Base-by-base conservation (phyloP, 352 stramenopile genomes). In the Aphanomyces astaci region DNA sequence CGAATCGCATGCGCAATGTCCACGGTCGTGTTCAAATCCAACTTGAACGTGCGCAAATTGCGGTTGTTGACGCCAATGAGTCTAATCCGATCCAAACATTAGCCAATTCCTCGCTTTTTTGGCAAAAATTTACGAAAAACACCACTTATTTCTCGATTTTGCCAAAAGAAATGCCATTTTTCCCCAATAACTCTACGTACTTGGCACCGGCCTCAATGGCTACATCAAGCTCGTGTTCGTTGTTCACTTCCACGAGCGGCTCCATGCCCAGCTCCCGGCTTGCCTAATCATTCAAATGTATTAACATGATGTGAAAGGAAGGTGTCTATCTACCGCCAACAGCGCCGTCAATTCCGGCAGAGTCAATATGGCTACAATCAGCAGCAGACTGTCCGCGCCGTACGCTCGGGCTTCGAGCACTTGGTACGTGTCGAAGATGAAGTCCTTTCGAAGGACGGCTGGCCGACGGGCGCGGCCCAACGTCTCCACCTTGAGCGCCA, bases 31-130 rank as follows among this genome's bases (percentile, higher is more conserved):
- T 89, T 82, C 72, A 99, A 81, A 75, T 99, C 96, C 62, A 99
- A 84, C 78, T 98, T 94, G 73, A 99, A 99, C 27, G 95, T 98
- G 72, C 98, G 96, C 39, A 99, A 77, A 75, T 99, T 97, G 45
- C 97, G 91, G 85, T 99, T 99, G 77, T 99, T 99, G 9, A 99
- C 96, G 25, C 97, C 97, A 74, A 99, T 98, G 4, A 98, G 87
- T 28, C 79, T 86, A 52, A 2, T 4, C 15, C 25, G 46, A n/a
- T 46, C 4, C 27, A 43, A 7, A 43, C 7, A n/a, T n/a, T n/a
- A n/a, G n/a, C n/a, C n/a, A n/a, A n/a, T n/a, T n/a, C n/a, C n/a
- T n/a, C n/a, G n/a, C n/a, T n/a, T n/a, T n/a, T n/a, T n/a, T n/a
- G n/a, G n/a, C n/a, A n/a, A n/a, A n/a, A n/a, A n/a, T n/a, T n/a